Base-by-base conservation (phyloP, 352 stramenopile genomes). In the Phytophthora pistaciae region DNA sequence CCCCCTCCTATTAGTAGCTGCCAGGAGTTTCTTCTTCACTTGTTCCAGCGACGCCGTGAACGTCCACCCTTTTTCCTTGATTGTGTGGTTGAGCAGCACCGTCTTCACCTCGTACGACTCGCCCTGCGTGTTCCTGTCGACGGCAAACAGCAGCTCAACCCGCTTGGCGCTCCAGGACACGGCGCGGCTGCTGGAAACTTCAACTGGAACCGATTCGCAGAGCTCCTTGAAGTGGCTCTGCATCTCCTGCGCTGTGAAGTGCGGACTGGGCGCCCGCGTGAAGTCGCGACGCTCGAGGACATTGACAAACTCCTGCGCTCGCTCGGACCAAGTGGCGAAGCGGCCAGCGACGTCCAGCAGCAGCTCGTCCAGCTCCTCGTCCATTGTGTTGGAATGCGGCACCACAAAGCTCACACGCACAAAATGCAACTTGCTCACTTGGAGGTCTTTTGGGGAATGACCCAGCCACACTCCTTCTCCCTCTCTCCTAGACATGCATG, bases 41-140 rank as follows among this genome's bases (percentile, higher is more conserved):
- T 65, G 63, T 23, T 53, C 16, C 5, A 59, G 56, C 13, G 55
- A 60, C 7, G 64, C 38, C 27, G 11, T 23, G 20, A 71, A 66
- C 20, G 13, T 71, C 48, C 64, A 66, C 29, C 64, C 64, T 52
- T 66, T 71, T 25, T 71, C 56, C 49, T 71, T 71, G 36, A 66
- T 25, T 40, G 56, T 56, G 13, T 66, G 48, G 29, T 66, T 71
- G 57, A 71, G 61, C 27, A 71, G 33, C 36, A 71, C 57, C 20
- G 56, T 66, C 48, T 70, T 71, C 23, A 71, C 57, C 63, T 66
- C 25, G 53, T 52, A 40, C n/a, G 56, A 56, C 49, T 71, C 64
- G 11, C 49, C 56, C 5, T 6, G 5, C 25, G 64, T 66, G 55
- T 71, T 70, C 1, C 20, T 21, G 33, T 60, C 33, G 10, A 58